A percentile compares a stretch with the other conserved stretches of the same genome.
Evolutionary conservation across 2,329 filamentous ascomycete genomes (phyloP).

Genomic region (Stachybotrys chlorohalonatus): DNA sequence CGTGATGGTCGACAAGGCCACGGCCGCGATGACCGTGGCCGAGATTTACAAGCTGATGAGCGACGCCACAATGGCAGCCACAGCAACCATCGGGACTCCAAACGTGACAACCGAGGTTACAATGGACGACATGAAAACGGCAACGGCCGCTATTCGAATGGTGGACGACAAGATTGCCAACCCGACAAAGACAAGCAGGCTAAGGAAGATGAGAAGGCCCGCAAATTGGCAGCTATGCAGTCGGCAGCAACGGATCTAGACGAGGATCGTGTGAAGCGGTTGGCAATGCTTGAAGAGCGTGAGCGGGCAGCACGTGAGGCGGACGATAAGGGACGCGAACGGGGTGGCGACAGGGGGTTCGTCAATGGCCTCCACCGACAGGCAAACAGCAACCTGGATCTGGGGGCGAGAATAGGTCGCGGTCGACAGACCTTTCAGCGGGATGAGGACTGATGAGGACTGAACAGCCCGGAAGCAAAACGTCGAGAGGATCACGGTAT

Average conservation of each 20-base stretch:
- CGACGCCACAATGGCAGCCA: conserved; percentile 3
- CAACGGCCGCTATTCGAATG: conserved; percentile 12
- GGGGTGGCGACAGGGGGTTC: conserved; percentile 56
- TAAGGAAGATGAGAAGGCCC: conserved; percentile 49
- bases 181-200: conserved; percentile 14
- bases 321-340: conserved; percentile 56
- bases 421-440: conserved; percentile 33
- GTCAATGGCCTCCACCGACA: conserved; percentile 54
- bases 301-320: conserved; percentile 57
- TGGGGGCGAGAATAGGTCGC: conserved; percentile 43
- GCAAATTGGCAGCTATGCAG: conserved; percentile 66
- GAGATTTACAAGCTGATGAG: background rate
- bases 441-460: conserved; percentile 29
- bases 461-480: no score
- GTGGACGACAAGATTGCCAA: conserved; percentile 7
- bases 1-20: background rate
- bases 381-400: conserved; percentile 35
- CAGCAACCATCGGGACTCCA: conserved; percentile 3
- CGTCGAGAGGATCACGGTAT: no score
- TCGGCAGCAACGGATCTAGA: conserved; percentile 62
- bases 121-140: conserved; percentile 2
- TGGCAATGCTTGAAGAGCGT: conserved; percentile 55
- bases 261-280: conserved; percentile 55
- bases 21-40: background rate
- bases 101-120: conserved; percentile 1